Evolutionary conservation across 495 filamentous ascomycete species (phyloP), one percentile per base, ranked within the genome.

Genomic region (Neurospora sp.): DNA sequence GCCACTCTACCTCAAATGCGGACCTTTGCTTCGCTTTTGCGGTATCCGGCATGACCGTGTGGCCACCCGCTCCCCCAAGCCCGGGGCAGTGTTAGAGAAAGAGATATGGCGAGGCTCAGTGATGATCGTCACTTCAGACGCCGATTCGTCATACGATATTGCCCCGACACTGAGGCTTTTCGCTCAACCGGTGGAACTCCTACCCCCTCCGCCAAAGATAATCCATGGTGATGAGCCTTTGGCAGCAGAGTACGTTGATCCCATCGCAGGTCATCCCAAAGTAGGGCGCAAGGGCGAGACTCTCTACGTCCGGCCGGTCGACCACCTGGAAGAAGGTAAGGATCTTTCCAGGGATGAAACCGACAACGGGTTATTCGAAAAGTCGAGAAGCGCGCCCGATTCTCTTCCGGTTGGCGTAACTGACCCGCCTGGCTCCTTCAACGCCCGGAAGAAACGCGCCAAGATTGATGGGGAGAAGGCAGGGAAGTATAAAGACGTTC

Each of bases 101-200:
- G 93, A 97, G 73, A 90, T 93, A 35, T 99, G 96, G 96, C 88
- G 94, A 81, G 96, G 96, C 37, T 94, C 89, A 73, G 85, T 98
- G 38, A 92, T 99, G 92, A 96, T 98, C 72, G 93, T 98, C 40
- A 98, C 96, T 0, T 85, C 87, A 42, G 95, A 98, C 77, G 86
- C 87, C 9, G 84, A 90, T 35, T 97, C 94, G 5, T 90, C 90
- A 3, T 97, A 97, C 78, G 88, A 92, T n/a, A 87, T 88, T 27
- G 84, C 87, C 8, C 96, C 96, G 20, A 90, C 86, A 4, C 82
- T 98, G 71, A 87, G 93, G 61, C 77, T 99, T 4, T 99, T 97
- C 79, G 88, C 88, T 17, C 94, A 97, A 77, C 91, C 94, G 1
- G 91, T 93, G 81, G 92, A 96, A 74, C 85, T 96, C 35, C 83